Percentiles rank a stretch among this genome's conserved stretches.
Evolutionary conservation across 305 asterid species (phyloP).

Genomic region (Plantago coronopus): DNA sequence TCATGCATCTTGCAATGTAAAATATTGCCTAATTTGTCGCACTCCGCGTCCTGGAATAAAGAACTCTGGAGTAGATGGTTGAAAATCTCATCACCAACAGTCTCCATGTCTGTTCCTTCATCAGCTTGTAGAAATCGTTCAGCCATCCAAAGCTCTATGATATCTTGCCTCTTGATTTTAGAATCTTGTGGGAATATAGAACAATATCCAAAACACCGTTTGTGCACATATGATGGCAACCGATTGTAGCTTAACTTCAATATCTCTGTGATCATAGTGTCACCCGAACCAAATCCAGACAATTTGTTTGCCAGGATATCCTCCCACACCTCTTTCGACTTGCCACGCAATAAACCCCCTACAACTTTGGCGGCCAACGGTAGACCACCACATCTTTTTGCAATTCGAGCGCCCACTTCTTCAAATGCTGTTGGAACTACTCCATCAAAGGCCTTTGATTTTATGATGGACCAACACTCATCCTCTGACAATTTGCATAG

Average conservation of each 20-base stretch:
- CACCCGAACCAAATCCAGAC: background rate
- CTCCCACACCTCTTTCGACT: conserved; percentile 17
- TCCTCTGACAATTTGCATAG: conserved; percentile 1
- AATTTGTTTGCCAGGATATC: conserved; percentile 4
- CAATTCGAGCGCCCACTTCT: too few species aligned
- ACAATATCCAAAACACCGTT: conserved; percentile 38
- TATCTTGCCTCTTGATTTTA: background rate
- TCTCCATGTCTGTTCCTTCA: conserved; percentile 1
- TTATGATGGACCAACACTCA: conserved; percentile 26
- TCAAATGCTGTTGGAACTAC: too few species aligned
- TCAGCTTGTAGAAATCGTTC: conserved; percentile 23
- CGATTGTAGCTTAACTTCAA: conserved; percentile 32
- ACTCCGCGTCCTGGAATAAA: conserved; percentile 15
- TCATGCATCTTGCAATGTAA: conserved; percentile 30
- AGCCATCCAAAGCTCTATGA: conserved; percentile 36
- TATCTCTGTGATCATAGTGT: conserved; percentile 15
- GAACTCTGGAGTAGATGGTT: conserved; percentile 23
- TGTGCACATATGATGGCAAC: conserved; percentile 24
- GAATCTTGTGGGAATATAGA: conserved; percentile 26
- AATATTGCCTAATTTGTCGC: background rate
- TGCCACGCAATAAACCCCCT: background rate
- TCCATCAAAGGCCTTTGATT: conserved; percentile 21
- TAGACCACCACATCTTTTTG: too few species aligned
- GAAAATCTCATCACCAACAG: conserved; percentile 19
- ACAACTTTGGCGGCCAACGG: too few species aligned